Base-by-base conservation (phyloP, 2,329 filamentous ascomycete genomes). In the Chrysoporthe cubensis region DNA sequence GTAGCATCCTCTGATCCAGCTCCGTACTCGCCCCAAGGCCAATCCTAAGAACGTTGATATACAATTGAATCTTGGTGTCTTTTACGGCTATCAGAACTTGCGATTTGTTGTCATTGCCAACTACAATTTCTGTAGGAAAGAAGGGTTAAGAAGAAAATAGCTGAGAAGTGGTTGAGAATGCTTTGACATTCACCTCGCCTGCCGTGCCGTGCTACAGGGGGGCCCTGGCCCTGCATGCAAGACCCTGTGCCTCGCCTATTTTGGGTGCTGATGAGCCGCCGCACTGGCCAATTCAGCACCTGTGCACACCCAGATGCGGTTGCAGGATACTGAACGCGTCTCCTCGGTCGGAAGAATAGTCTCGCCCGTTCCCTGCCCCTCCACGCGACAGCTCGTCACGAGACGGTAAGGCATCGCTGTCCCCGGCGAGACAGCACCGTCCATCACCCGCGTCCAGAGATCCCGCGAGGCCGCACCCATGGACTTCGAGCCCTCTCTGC, bases 401-500 rank as follows among this genome's bases (percentile, higher is more conserved):
- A 40, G 37, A 40, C 5, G 37, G 9, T 40, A 40, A 9, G 37
- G 37, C 37, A 40, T 2, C 6, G 37, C 37, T 9, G 37, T 16
- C 50, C 50, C 26, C 26, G 14, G 21, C 14, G 21, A 54, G 13
- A 54, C 16, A 26, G 11, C 50, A 40, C 40, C 21, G 32, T 9
- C 18, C 18, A 14, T 26, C 26, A 26, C 26, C 26, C 34, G 21
- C 3, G 54, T 26, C 14, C 18, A 11, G n/a, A 42, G 40, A 40
- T 13, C 37, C n/a, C 7, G 5, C 18, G n/a, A 42, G 37, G 57
- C 40, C 44, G 11, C 4, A 4, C n/a, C 57, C 4, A 61, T 61
- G 64, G 76, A 78, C 21, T 77, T 78, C 68, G 74, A 78, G 46
- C 74, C 75, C 21, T 73, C 77, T 21, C 61, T 80, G 13, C 75